Conservation (phyloP, 192 early-diverging fungal species). For the Glomus cerebriforme region DNA sequence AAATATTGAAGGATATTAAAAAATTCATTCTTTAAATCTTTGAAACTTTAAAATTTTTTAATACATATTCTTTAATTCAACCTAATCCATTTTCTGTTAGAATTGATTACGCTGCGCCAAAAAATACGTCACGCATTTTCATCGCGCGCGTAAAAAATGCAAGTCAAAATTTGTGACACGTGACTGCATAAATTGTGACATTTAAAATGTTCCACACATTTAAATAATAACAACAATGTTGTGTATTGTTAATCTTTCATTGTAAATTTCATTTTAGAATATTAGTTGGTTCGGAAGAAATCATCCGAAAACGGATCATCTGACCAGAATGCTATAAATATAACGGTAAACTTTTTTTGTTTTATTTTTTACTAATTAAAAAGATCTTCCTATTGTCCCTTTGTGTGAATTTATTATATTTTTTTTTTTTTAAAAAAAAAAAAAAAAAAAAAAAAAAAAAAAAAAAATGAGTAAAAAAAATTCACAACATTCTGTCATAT, state of each 20-base stretch:
- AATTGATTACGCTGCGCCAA: background rate
- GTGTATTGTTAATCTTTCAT: background rate
- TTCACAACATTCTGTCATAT: background rate
- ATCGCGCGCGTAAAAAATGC: background rate
- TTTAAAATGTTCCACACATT: background rate
- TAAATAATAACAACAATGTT: background rate
- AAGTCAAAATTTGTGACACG: background rate
- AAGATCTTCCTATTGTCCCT: background rate
- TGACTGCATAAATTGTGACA: background rate
- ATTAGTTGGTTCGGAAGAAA: background rate
- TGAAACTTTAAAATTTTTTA: no score
- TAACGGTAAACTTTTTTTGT: background rate
- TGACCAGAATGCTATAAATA: background rate
- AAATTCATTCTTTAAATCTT: no score
- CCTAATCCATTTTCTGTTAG: no score
- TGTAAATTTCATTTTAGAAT: background rate
- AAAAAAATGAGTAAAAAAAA: background rate
- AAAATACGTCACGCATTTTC: background rate
- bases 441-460: background rate
- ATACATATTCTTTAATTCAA: no score
- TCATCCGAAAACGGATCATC: background rate
- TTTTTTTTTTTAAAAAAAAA: no score
- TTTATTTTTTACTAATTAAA: background rate
- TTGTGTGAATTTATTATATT: background rate
- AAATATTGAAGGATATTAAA: no score